phyloP scores from a whole-genome alignment of 1,284 basidiomycete genomes.

The Gymnopus androsaceus region DNA sequence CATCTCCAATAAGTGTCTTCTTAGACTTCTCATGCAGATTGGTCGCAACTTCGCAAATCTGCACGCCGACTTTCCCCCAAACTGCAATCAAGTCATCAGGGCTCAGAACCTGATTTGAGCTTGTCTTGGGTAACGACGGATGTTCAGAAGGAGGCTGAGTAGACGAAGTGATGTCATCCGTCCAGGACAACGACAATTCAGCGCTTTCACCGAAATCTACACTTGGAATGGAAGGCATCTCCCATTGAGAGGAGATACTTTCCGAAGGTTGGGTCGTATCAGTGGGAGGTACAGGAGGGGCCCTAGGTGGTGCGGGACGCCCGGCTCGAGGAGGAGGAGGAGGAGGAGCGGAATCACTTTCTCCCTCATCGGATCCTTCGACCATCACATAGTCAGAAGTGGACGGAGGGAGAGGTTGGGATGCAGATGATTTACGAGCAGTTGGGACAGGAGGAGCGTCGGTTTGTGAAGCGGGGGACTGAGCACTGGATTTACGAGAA shows the following conservation, averaged over 20 bases:
- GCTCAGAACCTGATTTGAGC: constrained; percentile 39
- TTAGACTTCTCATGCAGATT: constrained; percentile 74
- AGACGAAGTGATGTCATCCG: constrained; percentile 40
- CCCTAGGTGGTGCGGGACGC: constrained; percentile 35
- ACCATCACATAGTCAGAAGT: constrained; percentile 64
- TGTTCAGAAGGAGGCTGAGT: constrained; percentile 16
- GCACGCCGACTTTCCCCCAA: constrained; percentile 74
- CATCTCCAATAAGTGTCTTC: constrained; percentile 77
- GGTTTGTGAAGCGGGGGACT: constrained; percentile 32
- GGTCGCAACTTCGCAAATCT: constrained; percentile 70
- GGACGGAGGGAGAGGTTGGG: constrained; percentile 21
- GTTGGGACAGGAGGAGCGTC: constrained; percentile 31
- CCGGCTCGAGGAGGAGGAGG: constrained; percentile 47
- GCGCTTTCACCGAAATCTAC: constrained; percentile 22
- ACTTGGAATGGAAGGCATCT: constrained; percentile 47
- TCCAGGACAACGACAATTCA: constrained; percentile 46
- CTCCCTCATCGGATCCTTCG: constrained; percentile 45
- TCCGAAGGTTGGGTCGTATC: constrained; percentile 35
- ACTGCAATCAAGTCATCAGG: constrained; percentile 69
- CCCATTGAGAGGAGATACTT: constrained; percentile 52
- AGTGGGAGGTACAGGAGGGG: constrained; percentile 29
- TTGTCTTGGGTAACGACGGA: constrained; percentile 17
- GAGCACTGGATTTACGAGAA: constrained; percentile 35
- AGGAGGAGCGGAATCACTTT: constrained; percentile 29
- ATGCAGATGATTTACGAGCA: constrained; percentile 7